A percentile compares a stretch with the other conserved stretches of the same genome.
phyloP scores from a whole-genome alignment of 2,329 filamentous ascomycete species.

The Dryadomyces sulphureus region DNA sequence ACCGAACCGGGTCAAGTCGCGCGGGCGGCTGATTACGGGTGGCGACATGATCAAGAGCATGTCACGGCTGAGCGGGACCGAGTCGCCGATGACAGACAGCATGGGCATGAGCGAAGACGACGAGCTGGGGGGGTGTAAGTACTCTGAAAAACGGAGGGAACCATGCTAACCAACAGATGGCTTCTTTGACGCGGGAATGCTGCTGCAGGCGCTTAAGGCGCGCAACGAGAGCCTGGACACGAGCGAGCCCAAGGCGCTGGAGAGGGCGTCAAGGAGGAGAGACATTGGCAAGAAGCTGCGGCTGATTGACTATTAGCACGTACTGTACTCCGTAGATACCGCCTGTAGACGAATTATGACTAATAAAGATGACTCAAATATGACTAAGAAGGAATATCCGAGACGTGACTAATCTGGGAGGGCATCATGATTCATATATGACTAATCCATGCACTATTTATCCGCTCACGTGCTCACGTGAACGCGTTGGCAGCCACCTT shows the following conservation, averaged over 20 bases:
- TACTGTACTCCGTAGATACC: no score
- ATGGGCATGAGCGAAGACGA: constrained; percentile 67
- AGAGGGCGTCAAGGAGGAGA: constrained; percentile 45
- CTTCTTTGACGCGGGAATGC: constrained; percentile 95
- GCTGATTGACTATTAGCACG: constrained; percentile 47
- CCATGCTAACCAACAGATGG: constrained; percentile 49
- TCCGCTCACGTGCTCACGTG: no score
- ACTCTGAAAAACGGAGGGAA: not conserved
- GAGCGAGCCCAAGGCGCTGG: constrained; percentile 37
- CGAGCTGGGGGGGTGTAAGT: constrained; percentile 81
- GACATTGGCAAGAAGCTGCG: constrained; percentile 64
- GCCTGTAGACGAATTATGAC: no score
- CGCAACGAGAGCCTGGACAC: constrained; percentile 39
- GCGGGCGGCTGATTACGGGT: constrained; percentile 57
- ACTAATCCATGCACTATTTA: no score
- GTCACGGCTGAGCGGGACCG: constrained; percentile 24
- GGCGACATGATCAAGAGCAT: constrained; percentile 28
- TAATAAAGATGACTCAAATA: no score
- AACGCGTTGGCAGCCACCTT: no score
- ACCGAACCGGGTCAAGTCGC: constrained; percentile 45
- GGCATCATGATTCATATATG: no score
- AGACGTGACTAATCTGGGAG: no score
- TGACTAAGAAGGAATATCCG: no score
- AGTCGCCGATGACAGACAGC: constrained; percentile 54
- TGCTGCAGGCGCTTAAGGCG: constrained; percentile 73